phyloP scores from a whole-genome alignment of 805 yeast genomes.

The Lipomyces yamadae region DNA sequence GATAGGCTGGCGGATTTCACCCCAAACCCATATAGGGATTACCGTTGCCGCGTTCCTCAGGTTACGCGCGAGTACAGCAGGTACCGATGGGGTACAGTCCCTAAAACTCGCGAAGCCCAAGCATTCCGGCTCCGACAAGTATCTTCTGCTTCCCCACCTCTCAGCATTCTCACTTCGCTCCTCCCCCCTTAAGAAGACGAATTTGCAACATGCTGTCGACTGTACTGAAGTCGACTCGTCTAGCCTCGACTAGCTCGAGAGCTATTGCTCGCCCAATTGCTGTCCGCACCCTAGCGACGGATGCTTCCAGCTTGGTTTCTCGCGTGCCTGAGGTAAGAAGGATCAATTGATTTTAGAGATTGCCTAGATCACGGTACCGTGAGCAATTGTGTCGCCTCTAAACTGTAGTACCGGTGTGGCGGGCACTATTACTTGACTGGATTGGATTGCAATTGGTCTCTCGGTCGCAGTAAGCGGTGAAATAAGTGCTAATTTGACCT shows the following conservation, averaged over 20 bases:
- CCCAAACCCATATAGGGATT: neutral
- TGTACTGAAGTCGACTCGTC: slow-evolving; percentile 20
- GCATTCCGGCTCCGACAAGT: neutral
- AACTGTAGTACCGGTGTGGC: neutral
- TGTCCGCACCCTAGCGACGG: slow-evolving; percentile 34
- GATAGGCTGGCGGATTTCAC: neutral
- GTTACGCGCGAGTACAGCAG: slow-evolving; percentile 14
- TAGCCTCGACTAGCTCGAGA: slow-evolving; percentile 31
- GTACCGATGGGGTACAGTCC: slow-evolving; percentile 12
- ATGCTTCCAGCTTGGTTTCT: slow-evolving; percentile 18
- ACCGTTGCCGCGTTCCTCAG: slow-evolving; percentile 14
- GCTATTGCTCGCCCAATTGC: slow-evolving; percentile 22
- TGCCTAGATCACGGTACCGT: neutral
- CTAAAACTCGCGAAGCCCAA: slow-evolving; percentile 1
- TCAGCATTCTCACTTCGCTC: slow-evolving; percentile 1
- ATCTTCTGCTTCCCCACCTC: neutral
- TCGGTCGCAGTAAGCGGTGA: neutral
- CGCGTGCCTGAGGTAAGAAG: slow-evolving; percentile 28
- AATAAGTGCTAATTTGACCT: neutral
- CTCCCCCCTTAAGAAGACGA: neutral
- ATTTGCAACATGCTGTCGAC: slow-evolving; percentile 18
- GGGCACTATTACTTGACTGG: neutral
- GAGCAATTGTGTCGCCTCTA: neutral
- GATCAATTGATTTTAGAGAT: neutral
- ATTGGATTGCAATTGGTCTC: neutral